Percentiles rank a stretch among this genome's conserved stretches.
Evolutionary conservation across 495 filamentous ascomycete genomes (phyloP).

Genomic region (Lineolata rhizophorae): DNA sequence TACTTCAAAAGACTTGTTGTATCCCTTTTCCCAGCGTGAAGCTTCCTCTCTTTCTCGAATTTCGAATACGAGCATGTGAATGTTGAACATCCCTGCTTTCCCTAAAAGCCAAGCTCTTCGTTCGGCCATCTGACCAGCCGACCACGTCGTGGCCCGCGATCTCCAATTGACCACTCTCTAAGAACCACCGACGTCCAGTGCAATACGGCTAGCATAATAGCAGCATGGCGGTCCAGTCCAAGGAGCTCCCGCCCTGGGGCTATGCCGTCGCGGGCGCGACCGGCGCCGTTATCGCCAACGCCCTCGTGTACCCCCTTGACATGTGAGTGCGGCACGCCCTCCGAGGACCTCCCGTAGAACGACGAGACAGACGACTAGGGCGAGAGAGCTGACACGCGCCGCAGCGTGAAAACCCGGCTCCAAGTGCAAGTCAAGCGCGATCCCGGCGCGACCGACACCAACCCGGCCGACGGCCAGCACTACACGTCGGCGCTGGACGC

Average conservation of each 20-base stretch:
- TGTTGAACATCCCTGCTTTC: no score
- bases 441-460: conserved; percentile 16
- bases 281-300: conserved; percentile 86
- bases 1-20: no score
- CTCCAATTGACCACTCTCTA: no score
- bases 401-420: conserved; percentile 83
- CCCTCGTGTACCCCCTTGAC: conserved; percentile 88
- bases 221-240: conserved; percentile 72
- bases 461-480: conserved; percentile 28
- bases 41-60: no score
- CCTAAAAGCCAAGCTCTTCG: no score
- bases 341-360: background rate
- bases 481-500: conserved; percentile 78
- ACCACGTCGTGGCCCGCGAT: no score
- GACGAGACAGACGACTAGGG: no score
- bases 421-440: conserved; percentile 82
- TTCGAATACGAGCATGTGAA: no score
- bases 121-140: no score
- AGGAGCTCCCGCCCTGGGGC: conserved; percentile 84
- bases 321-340: conserved; percentile 47
- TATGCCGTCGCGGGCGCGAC: conserved; percentile 80
- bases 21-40: no score
- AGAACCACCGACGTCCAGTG: no score
- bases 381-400: background rate
- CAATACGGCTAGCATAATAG: no score